Percentiles rank a stretch among this genome's conserved stretches.
phyloP scores from a whole-genome alignment of 345 rosid species.

The Jatropha curcas region DNA sequence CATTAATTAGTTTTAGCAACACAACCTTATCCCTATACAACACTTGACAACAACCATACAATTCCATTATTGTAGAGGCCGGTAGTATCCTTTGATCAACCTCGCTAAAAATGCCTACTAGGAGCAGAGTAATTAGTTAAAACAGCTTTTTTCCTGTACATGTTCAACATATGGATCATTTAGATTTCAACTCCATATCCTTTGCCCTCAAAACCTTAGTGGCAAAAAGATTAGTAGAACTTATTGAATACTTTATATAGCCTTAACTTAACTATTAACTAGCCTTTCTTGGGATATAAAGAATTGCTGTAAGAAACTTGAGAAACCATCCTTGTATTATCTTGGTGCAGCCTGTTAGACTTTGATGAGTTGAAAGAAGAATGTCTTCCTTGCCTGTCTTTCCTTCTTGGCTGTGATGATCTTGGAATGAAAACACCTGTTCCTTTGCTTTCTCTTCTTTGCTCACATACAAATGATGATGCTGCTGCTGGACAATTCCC shows the following conservation, averaged over 20 bases:
- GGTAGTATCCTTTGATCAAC: constrained; percentile 21
- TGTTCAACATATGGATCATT: constrained; percentile 15
- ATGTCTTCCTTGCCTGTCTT: constrained; percentile 59
- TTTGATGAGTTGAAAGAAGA: constrained; percentile 46
- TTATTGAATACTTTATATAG: constrained; percentile 2
- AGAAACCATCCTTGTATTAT: constrained; percentile 40
- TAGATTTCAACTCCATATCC: constrained; percentile 5
- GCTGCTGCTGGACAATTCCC: constrained; percentile 42
- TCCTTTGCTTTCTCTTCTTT: constrained; percentile 76
- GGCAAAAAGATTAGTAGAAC: constrained; percentile 22
- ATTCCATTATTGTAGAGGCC: constrained; percentile 27
- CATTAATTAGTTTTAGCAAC: constrained; percentile 19
- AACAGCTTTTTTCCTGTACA: constrained; percentile 25
- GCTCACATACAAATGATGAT: constrained; percentile 48
- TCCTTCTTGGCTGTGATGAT: constrained; percentile 68
- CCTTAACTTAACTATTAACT: background rate
- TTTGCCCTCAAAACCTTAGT: constrained; percentile 16
- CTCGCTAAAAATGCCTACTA: constrained; percentile 18
- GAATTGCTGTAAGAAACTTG: constrained; percentile 32
- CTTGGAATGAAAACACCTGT: constrained; percentile 89
- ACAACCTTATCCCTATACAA: constrained; percentile 24
- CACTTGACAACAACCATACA: constrained; percentile 17
- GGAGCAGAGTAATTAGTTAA: background rate
- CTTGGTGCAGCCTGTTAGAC: constrained; percentile 43
- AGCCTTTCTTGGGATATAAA: constrained; percentile 43